These are phyloP conservation scores for Colletotrichum sansevieriae DNA, from an alignment of 2,329 filamentous ascomycete genomes.

Conservation along the genomic window DNA sequence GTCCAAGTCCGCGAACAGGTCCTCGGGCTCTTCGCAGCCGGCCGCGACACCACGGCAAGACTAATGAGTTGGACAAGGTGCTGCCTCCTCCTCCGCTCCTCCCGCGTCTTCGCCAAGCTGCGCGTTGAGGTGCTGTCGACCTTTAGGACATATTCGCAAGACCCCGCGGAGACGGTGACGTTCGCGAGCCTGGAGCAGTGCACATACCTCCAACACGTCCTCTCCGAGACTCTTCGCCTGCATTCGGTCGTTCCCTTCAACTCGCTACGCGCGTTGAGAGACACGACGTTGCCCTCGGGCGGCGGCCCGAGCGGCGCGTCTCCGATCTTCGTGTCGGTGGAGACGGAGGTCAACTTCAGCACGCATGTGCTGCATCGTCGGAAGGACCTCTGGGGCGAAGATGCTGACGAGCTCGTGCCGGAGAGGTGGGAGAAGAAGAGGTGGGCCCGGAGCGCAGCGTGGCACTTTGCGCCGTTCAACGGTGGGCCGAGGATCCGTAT, in stretches of 20 bases:
- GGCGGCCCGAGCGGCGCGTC: slow-evolving; percentile 51
- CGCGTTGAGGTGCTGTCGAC: slow-evolving; percentile 35
- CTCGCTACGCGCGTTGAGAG: slow-evolving; percentile 46
- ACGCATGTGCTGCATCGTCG: slow-evolving; percentile 50
- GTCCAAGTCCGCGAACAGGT: slow-evolving; percentile 33
- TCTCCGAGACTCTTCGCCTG: slow-evolving; percentile 50
- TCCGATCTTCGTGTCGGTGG: slow-evolving; percentile 49
- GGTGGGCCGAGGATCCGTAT: slow-evolving; percentile 53
- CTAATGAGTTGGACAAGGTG: slow-evolving; percentile 44
- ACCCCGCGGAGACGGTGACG: slow-evolving; percentile 18
- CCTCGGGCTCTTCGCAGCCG: slow-evolving; percentile 41
- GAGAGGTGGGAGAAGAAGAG: slow-evolving; percentile 52
- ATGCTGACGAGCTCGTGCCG: slow-evolving; percentile 52
- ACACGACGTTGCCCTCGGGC: slow-evolving; percentile 52
- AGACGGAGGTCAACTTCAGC: slow-evolving; percentile 47
- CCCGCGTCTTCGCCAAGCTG: slow-evolving; percentile 37
- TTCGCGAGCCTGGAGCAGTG: slow-evolving; percentile 44
- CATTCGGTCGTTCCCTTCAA: slow-evolving; percentile 53
- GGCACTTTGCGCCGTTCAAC: slow-evolving; percentile 54
- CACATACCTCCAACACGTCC: slow-evolving; percentile 45
- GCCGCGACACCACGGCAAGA: slow-evolving; percentile 45
- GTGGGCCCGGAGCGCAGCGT: slow-evolving; percentile 42
- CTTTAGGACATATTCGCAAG: slow-evolving; percentile 22
- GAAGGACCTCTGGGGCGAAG: slow-evolving; percentile 52
- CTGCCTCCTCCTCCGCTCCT: slow-evolving; percentile 40